Base-by-base conservation (phyloP, 108 stramenopile genomes). In the Pseudonitzschia pungens region DNA sequence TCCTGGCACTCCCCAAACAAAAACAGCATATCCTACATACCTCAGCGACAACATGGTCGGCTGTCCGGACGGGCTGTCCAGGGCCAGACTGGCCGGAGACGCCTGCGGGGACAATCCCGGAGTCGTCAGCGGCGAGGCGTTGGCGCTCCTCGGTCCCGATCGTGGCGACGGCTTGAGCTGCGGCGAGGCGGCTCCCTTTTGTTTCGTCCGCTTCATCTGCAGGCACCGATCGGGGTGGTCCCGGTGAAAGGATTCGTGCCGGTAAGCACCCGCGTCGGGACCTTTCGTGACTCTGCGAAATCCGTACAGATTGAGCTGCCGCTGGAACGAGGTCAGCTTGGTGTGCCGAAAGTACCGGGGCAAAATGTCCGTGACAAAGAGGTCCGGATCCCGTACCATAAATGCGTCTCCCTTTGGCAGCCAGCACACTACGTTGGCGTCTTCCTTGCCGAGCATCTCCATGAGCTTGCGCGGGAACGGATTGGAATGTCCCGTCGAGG, bases 271-370 rank as follows among this genome's bases (percentile, higher is more conserved):
- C 10, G 92, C 87, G 82, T 97, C 96, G 4, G 92, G 93, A 44
- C 95, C 95, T 58, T 86, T 86, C 4, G 92, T 93, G 24, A 96
- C 81, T 29, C 91, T 84, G 36, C 81, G 72, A 70, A 96, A 96
- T n/a, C 92, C 95, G 68, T 96, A 96, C 60, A 97, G 69, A 70
- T 95, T 95, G 31, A 96, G 85, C 82, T 97, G 93, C 28, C 95
- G 82, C 70, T 95, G 95, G 72, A 97, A 96, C 32, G 82, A 83
- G 31, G 96, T 95, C 18, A 96, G 69, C 79, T 95, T 94, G n/a
- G 92, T 93, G 79, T 95, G 94, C 20, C 96, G 89, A 73, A 95
- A 97, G 70, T 97, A 97, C 48, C 81, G 51, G 20, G 94, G 94
- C 67, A 97, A 72, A 53, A 97, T 77, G 56, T 88, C 86, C 9